Percentiles rank a stretch among this genome's conserved stretches.
Conservation (phyloP, 1,139 yeast species). For the Nakaseomyces uthaithaninus region DNA sequence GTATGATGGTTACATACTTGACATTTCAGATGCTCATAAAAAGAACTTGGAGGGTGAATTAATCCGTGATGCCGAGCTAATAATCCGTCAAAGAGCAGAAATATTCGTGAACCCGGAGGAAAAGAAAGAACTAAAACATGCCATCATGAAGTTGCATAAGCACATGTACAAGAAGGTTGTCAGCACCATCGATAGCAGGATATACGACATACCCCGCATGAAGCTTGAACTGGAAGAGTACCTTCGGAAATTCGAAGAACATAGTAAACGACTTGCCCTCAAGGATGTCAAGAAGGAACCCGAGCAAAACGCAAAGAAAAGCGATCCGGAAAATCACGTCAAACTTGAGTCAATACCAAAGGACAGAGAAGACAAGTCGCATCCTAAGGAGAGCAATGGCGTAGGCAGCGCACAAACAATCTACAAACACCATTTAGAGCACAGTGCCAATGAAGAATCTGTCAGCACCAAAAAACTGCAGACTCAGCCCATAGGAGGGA, state of each 20-base stretch:
- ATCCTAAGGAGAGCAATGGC: no score
- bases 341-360: no score
- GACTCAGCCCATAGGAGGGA: no score
- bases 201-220: constrained; percentile 2
- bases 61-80: constrained; percentile 53
- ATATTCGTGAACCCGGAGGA: constrained; percentile 21
- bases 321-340: no score
- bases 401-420: no score
- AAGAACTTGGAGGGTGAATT: constrained; percentile 66
- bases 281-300: no score
- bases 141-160: constrained; percentile 19
- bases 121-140: constrained; percentile 18
- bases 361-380: no score
- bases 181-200: constrained; percentile 11
- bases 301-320: neutral
- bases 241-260: constrained; percentile 1
- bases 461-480: no score
- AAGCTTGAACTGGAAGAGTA: constrained; percentile 1
- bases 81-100: constrained; percentile 42
- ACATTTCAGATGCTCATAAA: constrained; percentile 30
- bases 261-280: no score
- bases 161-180: constrained; percentile 20
- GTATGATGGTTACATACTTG: constrained; percentile 13
- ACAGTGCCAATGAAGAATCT: no score
- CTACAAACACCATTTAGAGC: no score